Evolutionary conservation across 2,329 filamentous ascomycete genomes (phyloP).

Genomic region (Phyllosticta citribraziliensis): DNA sequence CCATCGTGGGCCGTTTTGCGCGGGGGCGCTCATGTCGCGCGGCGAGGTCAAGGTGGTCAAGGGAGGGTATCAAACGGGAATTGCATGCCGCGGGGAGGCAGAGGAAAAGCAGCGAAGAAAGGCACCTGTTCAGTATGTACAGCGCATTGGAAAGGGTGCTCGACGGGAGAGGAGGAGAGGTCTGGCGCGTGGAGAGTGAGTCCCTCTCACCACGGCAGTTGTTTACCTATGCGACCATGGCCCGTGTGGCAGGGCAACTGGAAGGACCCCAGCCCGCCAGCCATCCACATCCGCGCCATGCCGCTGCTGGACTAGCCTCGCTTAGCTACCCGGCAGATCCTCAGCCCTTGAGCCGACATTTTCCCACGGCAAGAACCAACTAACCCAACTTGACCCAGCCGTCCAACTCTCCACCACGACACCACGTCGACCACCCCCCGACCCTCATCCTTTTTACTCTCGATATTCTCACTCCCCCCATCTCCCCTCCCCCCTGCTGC

Average conservation of each 20-base stretch:
- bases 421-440: background rate
- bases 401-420: background rate
- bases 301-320: background rate
- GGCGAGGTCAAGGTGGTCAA: background rate
- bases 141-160: background rate
- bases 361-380: background rate
- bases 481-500: background rate
- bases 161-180: background rate
- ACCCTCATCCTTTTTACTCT: background rate
- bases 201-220: background rate
- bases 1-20: conserved; percentile 57
- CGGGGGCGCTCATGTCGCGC: conserved; percentile 42
- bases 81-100: conserved; percentile 6
- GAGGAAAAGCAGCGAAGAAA: conserved; percentile 4
- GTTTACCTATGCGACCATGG: background rate
- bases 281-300: background rate
- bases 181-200: conserved; percentile 7
- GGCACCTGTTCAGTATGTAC: conserved; percentile 9
- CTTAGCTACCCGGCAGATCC: background rate
- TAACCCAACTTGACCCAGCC: background rate
- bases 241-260: background rate
- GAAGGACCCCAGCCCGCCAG: background rate
- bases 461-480: background rate
- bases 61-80: conserved; percentile 6
- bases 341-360: background rate